A percentile compares a stretch with the other conserved stretches of the same genome.
Evolutionary conservation across 1,139 yeast species (phyloP).

Genomic region (Barnettozyma hawaiiensis): DNA sequence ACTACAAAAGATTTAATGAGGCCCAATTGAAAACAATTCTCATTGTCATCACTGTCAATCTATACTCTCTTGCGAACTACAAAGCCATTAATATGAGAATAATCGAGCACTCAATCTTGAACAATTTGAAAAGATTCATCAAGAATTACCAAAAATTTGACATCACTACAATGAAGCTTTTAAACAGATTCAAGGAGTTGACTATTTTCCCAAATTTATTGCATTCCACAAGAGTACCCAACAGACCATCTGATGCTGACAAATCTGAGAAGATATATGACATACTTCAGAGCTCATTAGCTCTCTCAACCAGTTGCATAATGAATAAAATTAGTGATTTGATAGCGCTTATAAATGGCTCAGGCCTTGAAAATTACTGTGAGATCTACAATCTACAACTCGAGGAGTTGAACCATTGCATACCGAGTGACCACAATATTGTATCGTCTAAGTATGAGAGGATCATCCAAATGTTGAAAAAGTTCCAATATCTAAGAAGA

Average conservation of each 20-base stretch:
- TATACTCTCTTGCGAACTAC: constrained; percentile 7
- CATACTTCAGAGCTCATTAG: constrained; percentile 27
- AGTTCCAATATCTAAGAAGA: constrained; percentile 35
- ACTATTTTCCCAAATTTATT: constrained; percentile 13
- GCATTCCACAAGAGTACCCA: constrained; percentile 3
- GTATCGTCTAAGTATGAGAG: constrained; percentile 14
- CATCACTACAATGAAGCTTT: constrained; percentile 14
- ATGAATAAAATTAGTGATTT: constrained; percentile 25
- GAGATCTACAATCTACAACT: constrained; percentile 35
- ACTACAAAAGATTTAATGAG: neutral
- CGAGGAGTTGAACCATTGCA: constrained; percentile 20
- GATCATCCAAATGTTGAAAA: constrained; percentile 21
- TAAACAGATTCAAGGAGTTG: constrained; percentile 20
- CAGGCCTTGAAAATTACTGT: constrained; percentile 36
- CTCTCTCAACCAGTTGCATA: constrained; percentile 22
- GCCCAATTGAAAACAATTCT: constrained; percentile 5
- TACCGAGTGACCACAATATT: constrained; percentile 7
- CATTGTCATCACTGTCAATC: constrained; percentile 7
- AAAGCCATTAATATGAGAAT: constrained; percentile 7
- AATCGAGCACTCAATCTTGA: constrained; percentile 15
- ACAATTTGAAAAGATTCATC: constrained; percentile 15
- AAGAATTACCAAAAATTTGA: constrained; percentile 19
- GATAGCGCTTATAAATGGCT: constrained; percentile 27
- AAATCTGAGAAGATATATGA: constrained; percentile 25
- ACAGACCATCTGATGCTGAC: constrained; percentile 9